Conservation (phyloP, 345 rosid species). For the Hibiscus trionum region DNA sequence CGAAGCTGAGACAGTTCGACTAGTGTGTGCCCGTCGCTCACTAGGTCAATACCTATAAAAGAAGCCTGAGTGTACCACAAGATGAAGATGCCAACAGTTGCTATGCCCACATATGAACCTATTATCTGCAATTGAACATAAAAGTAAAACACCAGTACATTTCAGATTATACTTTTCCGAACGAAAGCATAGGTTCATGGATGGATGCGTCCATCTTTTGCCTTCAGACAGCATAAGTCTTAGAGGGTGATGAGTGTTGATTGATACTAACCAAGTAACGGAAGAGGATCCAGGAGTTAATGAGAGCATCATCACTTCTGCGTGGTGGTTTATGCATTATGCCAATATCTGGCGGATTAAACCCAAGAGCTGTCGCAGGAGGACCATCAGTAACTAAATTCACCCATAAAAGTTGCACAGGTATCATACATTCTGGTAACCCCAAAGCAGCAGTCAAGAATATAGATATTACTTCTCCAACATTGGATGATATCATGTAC, state of each 20-base stretch:
- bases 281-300: slow-evolving; percentile 65
- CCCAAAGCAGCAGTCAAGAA: slow-evolving; percentile 87
- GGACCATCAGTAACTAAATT: slow-evolving; percentile 95
- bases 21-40: slow-evolving; percentile 69
- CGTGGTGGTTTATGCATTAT: slow-evolving; percentile 82
- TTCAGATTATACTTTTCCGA: background rate
- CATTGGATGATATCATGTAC: slow-evolving; percentile 95
- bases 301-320: slow-evolving; percentile 66
- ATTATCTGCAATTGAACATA: slow-evolving; percentile 44
- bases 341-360: slow-evolving; percentile 85
- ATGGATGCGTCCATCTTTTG: background rate
- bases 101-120: slow-evolving; percentile 88
- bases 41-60: slow-evolving; percentile 62
- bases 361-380: slow-evolving; percentile 96
- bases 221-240: background rate
- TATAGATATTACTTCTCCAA: slow-evolving; percentile 89
- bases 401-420: slow-evolving; percentile 95
- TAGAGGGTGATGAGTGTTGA: background rate
- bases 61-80: slow-evolving; percentile 86
- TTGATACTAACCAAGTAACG: slow-evolving; percentile 57
- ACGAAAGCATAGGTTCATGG: background rate
- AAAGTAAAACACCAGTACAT: background rate
- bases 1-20: slow-evolving; percentile 63
- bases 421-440: slow-evolving; percentile 87
- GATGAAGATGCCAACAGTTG: slow-evolving; percentile 82